phyloP scores from a whole-genome alignment of 768 basidiomycete genomes.

The Clavaria fumosa region DNA sequence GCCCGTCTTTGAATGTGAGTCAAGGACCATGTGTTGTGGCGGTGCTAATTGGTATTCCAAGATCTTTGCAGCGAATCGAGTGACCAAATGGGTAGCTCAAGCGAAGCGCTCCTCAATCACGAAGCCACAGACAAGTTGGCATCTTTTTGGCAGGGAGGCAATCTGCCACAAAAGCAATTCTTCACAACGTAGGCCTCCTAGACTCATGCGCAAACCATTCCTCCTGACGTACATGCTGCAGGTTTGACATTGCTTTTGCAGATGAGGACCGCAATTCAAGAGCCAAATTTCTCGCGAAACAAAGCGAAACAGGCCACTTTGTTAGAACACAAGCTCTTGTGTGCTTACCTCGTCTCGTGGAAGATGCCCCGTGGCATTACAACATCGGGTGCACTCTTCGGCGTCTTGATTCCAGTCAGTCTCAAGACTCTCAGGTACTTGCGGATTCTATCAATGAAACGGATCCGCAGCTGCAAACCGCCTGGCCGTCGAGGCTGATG shows the following conservation, averaged over 20 bases:
- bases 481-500: conserved; percentile 37
- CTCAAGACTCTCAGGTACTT: conserved; percentile 19
- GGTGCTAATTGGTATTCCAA: too few relatives aligned
- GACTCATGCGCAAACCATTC: not conserved
- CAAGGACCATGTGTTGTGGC: not conserved
- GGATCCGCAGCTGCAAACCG: too few relatives aligned
- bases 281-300: conserved; percentile 46
- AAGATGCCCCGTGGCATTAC: conserved; percentile 37
- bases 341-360: conserved; percentile 21
- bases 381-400: conserved; percentile 32
- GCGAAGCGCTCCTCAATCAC: too few relatives aligned
- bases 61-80: too few relatives aligned
- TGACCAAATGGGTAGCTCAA: conserved; percentile 13
- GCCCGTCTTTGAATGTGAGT: conserved; percentile 40
- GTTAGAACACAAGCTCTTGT: too few relatives aligned
- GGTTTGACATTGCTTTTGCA: conserved; percentile 48
- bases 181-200: conserved; percentile 38
- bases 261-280: conserved; percentile 30
- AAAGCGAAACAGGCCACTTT: too few relatives aligned
- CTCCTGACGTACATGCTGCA: conserved; percentile 14
- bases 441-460: too few relatives aligned
- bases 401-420: conserved; percentile 26
- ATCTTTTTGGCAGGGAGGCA: conserved; percentile 37
- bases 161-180: conserved; percentile 33
- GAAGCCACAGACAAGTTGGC: conserved; percentile 39